A percentile compares a stretch with the other conserved stretches of the same genome.
phyloP scores from a whole-genome alignment of 2,329 filamentous ascomycete genomes.

The Trichoderma asperellum region DNA sequence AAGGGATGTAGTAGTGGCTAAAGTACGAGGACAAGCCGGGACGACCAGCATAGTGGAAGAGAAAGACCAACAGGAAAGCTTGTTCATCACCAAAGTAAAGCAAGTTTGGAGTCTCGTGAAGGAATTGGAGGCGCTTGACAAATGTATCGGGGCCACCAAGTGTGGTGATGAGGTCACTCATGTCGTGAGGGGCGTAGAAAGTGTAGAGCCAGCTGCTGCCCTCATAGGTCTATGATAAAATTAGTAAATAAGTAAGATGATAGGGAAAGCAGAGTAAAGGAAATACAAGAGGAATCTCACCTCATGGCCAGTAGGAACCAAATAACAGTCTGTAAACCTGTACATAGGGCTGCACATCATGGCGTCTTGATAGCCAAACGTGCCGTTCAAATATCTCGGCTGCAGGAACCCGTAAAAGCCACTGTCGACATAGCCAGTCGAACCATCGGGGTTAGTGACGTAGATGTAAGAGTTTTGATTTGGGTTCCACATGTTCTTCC shows the following conservation, averaged over 20 bases:
- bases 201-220: constrained; percentile 73
- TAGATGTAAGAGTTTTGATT: constrained; percentile 31
- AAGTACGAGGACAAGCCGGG: constrained; percentile 60
- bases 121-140: constrained; percentile 62
- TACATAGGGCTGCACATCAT: constrained; percentile 43
- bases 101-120: constrained; percentile 65
- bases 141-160: constrained; percentile 65
- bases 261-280: fast-evolving
- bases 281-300: neutral
- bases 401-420: constrained; percentile 66
- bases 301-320: constrained; percentile 35
- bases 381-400: constrained; percentile 66
- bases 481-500: constrained; percentile 67
- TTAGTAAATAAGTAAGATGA: neutral
- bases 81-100: constrained; percentile 70
- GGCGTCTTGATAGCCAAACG: constrained; percentile 70
- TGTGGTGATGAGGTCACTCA: constrained; percentile 51
- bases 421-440: constrained; percentile 22
- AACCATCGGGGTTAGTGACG: constrained; percentile 16
- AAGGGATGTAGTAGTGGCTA: constrained; percentile 67
- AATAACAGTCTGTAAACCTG: constrained; percentile 48
- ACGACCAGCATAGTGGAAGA: constrained; percentile 68
- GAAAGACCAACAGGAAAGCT: constrained; percentile 55
- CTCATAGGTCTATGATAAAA: constrained; percentile 61
- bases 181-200: constrained; percentile 58